These are phyloP conservation scores for Pichia phayaonensis DNA, from an alignment of 805 yeast species.

Conservation along the genomic window DNA sequence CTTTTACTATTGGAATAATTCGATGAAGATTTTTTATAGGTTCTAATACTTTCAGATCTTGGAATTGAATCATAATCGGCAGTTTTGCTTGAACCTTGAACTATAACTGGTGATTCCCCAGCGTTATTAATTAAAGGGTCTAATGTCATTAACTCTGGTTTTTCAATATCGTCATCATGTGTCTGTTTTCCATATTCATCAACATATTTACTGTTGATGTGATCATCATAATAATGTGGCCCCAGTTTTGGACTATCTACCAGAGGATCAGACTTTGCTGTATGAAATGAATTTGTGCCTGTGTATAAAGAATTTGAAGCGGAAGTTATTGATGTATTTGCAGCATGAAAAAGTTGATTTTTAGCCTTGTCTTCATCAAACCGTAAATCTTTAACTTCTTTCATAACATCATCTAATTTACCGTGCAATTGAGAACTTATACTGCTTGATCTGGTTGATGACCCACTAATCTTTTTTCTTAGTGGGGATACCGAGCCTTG, in stretches of 20 bases:
- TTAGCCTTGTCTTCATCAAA: slow-evolving; percentile 15
- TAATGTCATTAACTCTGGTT: not conserved
- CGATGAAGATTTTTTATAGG: slow-evolving; percentile 1
- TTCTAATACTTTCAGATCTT: not conserved
- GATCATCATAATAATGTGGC: not conserved
- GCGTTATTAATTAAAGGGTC: not conserved
- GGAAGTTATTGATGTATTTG: not conserved
- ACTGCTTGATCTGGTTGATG: not conserved
- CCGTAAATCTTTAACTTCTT: slow-evolving; percentile 25
- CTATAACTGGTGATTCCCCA: not conserved
- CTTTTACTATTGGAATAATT: not conserved
- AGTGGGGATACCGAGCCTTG: not conserved
- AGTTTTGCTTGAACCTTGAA: not conserved
- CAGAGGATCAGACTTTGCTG: slow-evolving; percentile 7
- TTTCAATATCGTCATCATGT: not conserved
- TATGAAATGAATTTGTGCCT: slow-evolving; percentile 10
- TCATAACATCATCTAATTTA: slow-evolving; percentile 27
- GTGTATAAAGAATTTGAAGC: slow-evolving; percentile 3
- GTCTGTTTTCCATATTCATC: not conserved
- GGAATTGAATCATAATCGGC: not conserved
- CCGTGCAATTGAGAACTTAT: slow-evolving; percentile 17
- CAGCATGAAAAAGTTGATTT: not conserved
- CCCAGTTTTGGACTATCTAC: not conserved
- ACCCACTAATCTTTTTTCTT: not conserved
- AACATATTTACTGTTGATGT: not conserved